Percentiles rank a stretch among this genome's conserved stretches.
phyloP scores from a whole-genome alignment of 768 basidiomycete species.

The Dentipellis sp. region DNA sequence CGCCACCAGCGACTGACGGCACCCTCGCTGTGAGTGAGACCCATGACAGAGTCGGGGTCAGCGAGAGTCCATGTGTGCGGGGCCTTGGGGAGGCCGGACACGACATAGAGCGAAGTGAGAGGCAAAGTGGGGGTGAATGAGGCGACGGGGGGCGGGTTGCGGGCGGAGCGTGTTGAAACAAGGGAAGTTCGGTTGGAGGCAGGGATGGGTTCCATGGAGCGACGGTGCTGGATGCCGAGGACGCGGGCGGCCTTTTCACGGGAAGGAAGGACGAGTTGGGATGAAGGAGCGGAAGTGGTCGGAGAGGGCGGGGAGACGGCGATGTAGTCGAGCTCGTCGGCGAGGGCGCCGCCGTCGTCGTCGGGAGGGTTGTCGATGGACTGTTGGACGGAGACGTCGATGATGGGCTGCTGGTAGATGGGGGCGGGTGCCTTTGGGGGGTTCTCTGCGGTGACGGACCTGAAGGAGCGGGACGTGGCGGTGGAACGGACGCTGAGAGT shows the following conservation, averaged over 20 bases:
- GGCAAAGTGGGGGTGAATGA: conserved; percentile 66
- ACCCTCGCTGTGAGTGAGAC: conserved; percentile 74
- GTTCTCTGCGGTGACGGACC: not conserved
- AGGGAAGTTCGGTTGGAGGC: conserved; percentile 69
- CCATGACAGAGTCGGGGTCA: conserved; percentile 74
- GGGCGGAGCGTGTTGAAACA: conserved; percentile 63
- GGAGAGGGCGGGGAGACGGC: conserved; percentile 30
- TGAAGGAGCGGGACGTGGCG: not conserved
- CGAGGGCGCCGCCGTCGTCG: conserved; percentile 35
- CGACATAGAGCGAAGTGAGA: conserved; percentile 77
- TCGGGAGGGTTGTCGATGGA: conserved; percentile 6
- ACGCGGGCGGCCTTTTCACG: conserved; percentile 74
- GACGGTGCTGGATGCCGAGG: conserved; percentile 65
- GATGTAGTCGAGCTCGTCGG: conserved; percentile 71
- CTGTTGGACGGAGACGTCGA: not conserved
- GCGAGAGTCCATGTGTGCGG: conserved; percentile 87
- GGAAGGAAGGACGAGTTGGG: conserved; percentile 24
- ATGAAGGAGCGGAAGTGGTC: conserved; percentile 8
- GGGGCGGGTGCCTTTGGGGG: not conserved
- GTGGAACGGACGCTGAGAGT: conserved; percentile 7
- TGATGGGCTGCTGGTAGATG: not conserved
- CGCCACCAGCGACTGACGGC: conserved; percentile 88
- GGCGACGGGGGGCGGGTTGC: conserved; percentile 44
- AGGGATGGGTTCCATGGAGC: conserved; percentile 81
- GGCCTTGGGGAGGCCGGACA: conserved; percentile 82